Evolutionary conservation across 495 filamentous ascomycete genomes (phyloP), one percentile per base, ranked within the genome.

Genomic region (Staphylotrichum longicolle): DNA sequence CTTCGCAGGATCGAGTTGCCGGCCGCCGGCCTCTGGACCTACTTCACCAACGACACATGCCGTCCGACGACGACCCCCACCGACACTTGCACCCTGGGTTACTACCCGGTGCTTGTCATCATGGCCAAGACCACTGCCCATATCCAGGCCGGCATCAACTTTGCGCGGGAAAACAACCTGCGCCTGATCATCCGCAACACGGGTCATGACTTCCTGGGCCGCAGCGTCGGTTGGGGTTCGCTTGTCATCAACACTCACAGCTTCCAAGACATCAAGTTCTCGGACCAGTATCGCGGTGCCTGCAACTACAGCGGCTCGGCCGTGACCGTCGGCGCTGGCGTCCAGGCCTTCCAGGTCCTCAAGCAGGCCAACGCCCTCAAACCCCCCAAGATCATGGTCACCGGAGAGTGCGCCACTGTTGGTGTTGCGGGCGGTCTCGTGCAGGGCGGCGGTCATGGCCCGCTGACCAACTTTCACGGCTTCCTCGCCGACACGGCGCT

Each of bases 171-270:
- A 40, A 75, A 84, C 58, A 85, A 84, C 62, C 77, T 90, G 48
- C 81, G 86, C 30, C 65, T 89, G 10, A 74, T 88, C 32, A 75
- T 90, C 42, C 78, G 84, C n/a, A 88, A 88, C 66, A 88, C 86
- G 0, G 87, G 86, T 9, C 84, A 86, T 57, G 83, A 83, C 58
- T 77, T 82, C 70, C 75, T 77, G 45, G 84, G 85, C 54, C 81
- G 82, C 52, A 83, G 81, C 6, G 80, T 80, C 11, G 86, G 85
- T 57, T 80, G 79, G 58, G 83, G 85, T 35, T 74, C 83, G 0
- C 70, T 90, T 34, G 75, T 80, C 41, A 76, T 90, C 60, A 88
- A 86, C 78, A 90, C 85, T 7, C 86, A 88, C 63, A 67, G 76
- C 56, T 77, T 90, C 64, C 82, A 87, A 67, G 69, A 78, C 20